Percentiles rank a stretch among this genome's conserved stretches.
These are phyloP conservation scores for Leptographium galeiforme DNA, from an alignment of 2,329 filamentous ascomycete species.

Conservation along the genomic window DNA sequence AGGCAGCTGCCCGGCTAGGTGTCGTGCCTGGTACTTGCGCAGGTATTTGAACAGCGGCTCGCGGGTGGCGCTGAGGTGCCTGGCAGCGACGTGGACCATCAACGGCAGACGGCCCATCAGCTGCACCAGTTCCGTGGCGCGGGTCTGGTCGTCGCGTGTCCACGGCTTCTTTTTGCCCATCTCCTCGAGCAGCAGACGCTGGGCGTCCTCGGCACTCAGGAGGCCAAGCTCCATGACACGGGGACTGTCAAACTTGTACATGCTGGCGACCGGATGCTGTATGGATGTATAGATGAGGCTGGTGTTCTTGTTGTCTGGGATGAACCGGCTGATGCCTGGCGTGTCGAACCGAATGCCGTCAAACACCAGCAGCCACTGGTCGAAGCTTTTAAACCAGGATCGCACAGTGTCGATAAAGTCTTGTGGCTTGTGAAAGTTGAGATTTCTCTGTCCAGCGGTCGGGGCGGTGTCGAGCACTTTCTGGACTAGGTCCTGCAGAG, in stretches of 20 bases:
- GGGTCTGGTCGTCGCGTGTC: slow-evolving; percentile 37
- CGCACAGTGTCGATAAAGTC: slow-evolving; percentile 44
- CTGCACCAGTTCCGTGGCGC: slow-evolving; percentile 48
- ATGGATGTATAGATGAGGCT: slow-evolving; percentile 58
- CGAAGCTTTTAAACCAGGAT: slow-evolving; percentile 45
- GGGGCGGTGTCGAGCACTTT: slow-evolving; percentile 21
- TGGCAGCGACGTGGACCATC: slow-evolving; percentile 53
- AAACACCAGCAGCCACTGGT: slow-evolving; percentile 55
- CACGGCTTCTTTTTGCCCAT: slow-evolving; percentile 43
- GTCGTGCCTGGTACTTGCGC: slow-evolving; percentile 40
- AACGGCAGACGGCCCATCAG: slow-evolving; percentile 52
- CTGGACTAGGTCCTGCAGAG: slow-evolving; percentile 26
- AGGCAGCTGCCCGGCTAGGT: slow-evolving; percentile 35
- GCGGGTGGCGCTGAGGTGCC: slow-evolving; percentile 44
- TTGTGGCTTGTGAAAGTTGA: slow-evolving; percentile 21
- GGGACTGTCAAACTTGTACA: slow-evolving; percentile 45
- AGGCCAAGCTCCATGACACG: slow-evolving; percentile 41
- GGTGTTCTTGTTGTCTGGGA: slow-evolving; percentile 50
- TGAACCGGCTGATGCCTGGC: slow-evolving; percentile 42
- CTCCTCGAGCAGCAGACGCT: slow-evolving; percentile 47
- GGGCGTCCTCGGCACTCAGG: slow-evolving; percentile 42
- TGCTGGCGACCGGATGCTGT: slow-evolving; percentile 40
- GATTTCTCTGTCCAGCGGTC: background rate
- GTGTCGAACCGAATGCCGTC: slow-evolving; percentile 52
- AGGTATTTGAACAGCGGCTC: slow-evolving; percentile 50